A percentile compares a stretch with the other conserved stretches of the same genome.
phyloP scores from a whole-genome alignment of 2,329 filamentous ascomycete species.

The Talaromyces sp. region DNA sequence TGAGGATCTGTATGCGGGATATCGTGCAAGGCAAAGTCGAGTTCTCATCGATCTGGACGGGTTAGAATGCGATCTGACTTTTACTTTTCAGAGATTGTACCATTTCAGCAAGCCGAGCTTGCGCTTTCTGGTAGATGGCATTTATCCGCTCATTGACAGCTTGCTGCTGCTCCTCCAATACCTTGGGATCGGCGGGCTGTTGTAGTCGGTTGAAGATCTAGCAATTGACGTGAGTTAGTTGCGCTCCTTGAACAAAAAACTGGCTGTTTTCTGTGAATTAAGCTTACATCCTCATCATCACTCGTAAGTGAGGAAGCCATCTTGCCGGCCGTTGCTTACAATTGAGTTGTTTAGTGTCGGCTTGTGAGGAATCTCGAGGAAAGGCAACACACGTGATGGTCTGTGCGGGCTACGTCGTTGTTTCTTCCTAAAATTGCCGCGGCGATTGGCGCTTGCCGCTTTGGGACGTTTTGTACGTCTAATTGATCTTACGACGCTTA shows the following conservation, averaged over 20 bases:
- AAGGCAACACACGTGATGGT: background rate
- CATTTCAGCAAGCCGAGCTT: conserved; percentile 62
- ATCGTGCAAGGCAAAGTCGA: conserved; percentile 83
- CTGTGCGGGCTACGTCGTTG: background rate
- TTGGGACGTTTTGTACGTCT: background rate
- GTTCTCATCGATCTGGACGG: conserved; percentile 68
- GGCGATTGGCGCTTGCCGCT: conserved; percentile 1
- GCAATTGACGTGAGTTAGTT: background rate
- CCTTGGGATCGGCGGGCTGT: conserved; percentile 57
- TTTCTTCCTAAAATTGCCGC: background rate
- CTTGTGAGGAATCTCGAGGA: background rate
- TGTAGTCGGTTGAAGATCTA: conserved; percentile 37
- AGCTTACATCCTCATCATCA: conserved; percentile 42
- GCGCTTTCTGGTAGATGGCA: conserved; percentile 59
- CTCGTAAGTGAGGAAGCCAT: conserved; percentile 44
- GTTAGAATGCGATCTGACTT: background rate
- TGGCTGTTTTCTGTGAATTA: background rate
- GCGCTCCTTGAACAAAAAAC: background rate
- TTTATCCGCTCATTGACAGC: conserved; percentile 58
- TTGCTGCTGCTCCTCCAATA: conserved; percentile 58
- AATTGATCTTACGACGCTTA: background rate
- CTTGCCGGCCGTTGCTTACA: conserved; percentile 22
- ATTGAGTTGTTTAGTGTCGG: background rate
- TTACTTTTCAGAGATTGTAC: conserved; percentile 41
- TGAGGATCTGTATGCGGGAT: conserved; percentile 77